Base-by-base conservation (phyloP, 2,329 filamentous ascomycete genomes). In the Colletotrichum ledebouriae region DNA sequence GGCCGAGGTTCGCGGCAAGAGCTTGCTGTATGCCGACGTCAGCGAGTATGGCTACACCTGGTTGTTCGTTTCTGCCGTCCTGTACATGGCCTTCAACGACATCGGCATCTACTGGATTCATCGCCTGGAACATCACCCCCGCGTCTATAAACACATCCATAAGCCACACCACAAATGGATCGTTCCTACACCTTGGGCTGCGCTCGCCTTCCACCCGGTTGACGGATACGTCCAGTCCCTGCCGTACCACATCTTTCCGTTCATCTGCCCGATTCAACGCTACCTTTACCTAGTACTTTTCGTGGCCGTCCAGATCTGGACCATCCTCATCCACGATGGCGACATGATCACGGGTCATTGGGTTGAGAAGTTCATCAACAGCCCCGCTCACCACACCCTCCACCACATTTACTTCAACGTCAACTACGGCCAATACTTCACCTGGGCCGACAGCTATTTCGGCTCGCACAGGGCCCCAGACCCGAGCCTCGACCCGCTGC, bases 81-180 rank as follows among this genome's bases (percentile, higher is more conserved):
- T 84, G 34, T 84, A 81, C 77, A 81, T 83, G 77, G 60, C 80
- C 55, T 84, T 81, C 73, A 84, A 82, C 64, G 82, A 84, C 69
- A 73, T 83, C 29, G 73, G 73, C 70, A 84, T 84, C 72, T 84
- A 83, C 76, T 29, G 29, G 29, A 29, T 29, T 83, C 81, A 84
- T 71, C 80, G 81, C 46, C 73, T 80, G 15, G 79, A 82, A 72
- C 82, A 83, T 68, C 81, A 84, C 72, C 82, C 82, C 39, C 78
- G 77, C 33, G 65, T 84, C 47, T 84, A 84, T 78, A 83, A 82
- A 72, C 81, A 82, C 69, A 76, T 83, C 33, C 82, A 84, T 75
- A 84, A 84, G 76, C 80, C 82, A 71, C 82, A 84, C 67, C 82
- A 83, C 78, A 84, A 83, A 73, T 84, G 82, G 82, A 83, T 84